A percentile compares a stretch with the other conserved stretches of the same genome.
These are phyloP conservation scores for Emergomyces orientalis DNA, from an alignment of 2,329 filamentous ascomycete genomes.

Conservation along the genomic window DNA sequence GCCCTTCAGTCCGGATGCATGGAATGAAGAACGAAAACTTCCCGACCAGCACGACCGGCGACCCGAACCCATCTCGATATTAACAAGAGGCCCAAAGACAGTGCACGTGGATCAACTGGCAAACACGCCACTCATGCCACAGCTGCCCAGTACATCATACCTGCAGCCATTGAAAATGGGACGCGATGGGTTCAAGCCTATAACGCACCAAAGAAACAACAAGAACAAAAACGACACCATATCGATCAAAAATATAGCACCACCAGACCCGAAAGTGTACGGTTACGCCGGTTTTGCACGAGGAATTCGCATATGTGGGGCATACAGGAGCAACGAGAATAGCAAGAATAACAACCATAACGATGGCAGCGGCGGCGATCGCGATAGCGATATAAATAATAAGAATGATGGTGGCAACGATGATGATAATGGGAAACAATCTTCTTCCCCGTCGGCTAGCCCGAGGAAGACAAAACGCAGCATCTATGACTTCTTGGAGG, in stretches of 20 bases:
- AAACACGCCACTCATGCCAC: not conserved
- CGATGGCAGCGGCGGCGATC: not conserved
- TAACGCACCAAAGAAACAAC: not conserved
- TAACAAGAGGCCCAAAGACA: not conserved
- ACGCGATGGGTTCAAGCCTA: not conserved
- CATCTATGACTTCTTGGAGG: slow-evolving; percentile 15
- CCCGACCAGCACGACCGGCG: not conserved
- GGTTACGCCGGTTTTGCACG: not conserved
- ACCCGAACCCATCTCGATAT: not conserved
- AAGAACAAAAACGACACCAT: not conserved
- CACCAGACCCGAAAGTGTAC: not conserved
- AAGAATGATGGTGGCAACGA: too few relatives aligned
- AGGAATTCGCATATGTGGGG: not conserved
- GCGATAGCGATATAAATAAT: not conserved
- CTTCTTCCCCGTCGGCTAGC: not conserved
- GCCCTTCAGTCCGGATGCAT: slow-evolving; percentile 12
- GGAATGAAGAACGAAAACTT: not conserved
- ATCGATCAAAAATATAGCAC: not conserved
- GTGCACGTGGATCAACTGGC: not conserved
- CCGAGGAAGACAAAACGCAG: not conserved
- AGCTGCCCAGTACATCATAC: not conserved
- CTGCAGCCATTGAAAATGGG: not conserved
- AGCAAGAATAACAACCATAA: too few relatives aligned
- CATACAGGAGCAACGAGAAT: not conserved
- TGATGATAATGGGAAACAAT: not conserved